These are phyloP conservation scores for Heliamphora pulchella DNA, from an alignment of 179 eudicot genomes.

Conservation along the genomic window DNA sequence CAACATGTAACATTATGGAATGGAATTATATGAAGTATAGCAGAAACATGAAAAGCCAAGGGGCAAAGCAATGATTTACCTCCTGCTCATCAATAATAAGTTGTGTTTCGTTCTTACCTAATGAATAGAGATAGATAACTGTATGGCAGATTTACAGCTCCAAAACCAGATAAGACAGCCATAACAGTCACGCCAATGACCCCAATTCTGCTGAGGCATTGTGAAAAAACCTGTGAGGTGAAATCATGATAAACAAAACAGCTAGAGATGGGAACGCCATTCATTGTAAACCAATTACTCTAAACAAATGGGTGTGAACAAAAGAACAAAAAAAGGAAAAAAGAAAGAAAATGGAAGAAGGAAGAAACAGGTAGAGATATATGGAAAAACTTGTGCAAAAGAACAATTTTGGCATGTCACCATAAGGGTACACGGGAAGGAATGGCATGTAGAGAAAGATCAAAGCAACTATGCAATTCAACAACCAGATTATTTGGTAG, in stretches of 20 bases:
- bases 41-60: background rate
- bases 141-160: slow-evolving; percentile 96
- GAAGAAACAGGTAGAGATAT: background rate
- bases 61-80: background rate
- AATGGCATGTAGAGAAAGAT: background rate
- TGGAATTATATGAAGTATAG: background rate
- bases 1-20: background rate
- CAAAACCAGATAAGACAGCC: slow-evolving; percentile 97
- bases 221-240: slow-evolving; percentile 74
- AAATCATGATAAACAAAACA: slow-evolving; percentile 12
- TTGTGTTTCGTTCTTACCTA: slow-evolving; percentile 36
- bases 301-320: background rate
- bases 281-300: background rate
- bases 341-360: background rate
- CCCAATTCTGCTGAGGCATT: slow-evolving; percentile 95
- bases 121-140: slow-evolving; percentile 94
- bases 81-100: background rate
- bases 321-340: background rate
- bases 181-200: slow-evolving; percentile 95
- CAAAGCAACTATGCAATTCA: background rate
- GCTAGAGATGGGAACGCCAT: background rate
- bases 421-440: background rate
- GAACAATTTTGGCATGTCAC: background rate
- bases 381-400: background rate
- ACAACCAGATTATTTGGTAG: background rate